These are phyloP conservation scores for Immersiella caudata DNA, from an alignment of 495 filamentous ascomycete species.

Conservation along the genomic window DNA sequence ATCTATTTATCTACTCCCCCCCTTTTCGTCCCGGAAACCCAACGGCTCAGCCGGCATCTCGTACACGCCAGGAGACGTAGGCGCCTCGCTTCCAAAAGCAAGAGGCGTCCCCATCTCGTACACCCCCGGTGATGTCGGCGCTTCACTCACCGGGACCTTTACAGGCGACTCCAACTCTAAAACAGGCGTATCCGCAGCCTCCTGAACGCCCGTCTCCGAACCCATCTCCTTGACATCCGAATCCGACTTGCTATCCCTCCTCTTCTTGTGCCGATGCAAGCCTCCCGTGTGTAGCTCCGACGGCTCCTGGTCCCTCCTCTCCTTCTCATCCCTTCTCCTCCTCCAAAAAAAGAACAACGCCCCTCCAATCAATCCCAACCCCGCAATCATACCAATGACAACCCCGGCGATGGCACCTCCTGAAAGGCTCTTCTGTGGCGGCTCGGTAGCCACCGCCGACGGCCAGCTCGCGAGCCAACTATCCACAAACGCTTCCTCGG, in stretches of 20 bases:
- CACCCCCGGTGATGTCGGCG: not conserved
- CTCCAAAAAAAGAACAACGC: not conserved
- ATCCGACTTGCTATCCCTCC: not conserved
- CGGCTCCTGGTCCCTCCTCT: not conserved
- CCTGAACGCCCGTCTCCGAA: not conserved
- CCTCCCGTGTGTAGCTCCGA: not conserved
- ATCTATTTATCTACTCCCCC: no score
- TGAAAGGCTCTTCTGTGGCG: not conserved
- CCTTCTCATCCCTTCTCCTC: not conserved
- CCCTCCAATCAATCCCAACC: not conserved
- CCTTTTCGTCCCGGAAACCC: not conserved
- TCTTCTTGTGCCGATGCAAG: not conserved
- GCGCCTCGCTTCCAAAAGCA: not conserved
- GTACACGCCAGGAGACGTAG: not conserved
- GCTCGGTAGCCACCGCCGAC: not conserved
- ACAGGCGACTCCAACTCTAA: not conserved
- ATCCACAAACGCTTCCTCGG: not conserved
- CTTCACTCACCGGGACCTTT: not conserved
- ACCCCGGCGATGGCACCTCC: not conserved
- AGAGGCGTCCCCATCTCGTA: not conserved
- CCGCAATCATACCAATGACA: not conserved
- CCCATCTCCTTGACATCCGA: not conserved
- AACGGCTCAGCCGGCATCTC: not conserved
- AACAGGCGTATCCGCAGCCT: not conserved
- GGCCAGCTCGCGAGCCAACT: not conserved